Percentiles rank a stretch among this genome's conserved stretches.
Conservation (phyloP, 73 alveolate species). For the Loxodes magnus region DNA sequence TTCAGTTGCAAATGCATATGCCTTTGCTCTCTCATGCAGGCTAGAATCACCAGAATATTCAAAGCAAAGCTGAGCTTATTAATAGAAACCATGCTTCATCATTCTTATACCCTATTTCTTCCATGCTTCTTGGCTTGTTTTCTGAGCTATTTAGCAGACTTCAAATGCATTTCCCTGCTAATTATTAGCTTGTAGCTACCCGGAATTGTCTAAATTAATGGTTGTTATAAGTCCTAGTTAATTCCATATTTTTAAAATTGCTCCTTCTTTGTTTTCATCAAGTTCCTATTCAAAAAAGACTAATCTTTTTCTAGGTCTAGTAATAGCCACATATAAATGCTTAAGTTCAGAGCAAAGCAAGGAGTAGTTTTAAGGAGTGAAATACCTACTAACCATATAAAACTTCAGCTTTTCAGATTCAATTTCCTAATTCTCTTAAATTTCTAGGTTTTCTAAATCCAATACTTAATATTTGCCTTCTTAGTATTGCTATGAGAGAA, state of each 20-base stretch:
- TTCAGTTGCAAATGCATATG: background rate
- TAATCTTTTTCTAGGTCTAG: slow-evolving; percentile 43
- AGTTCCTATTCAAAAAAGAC: slow-evolving; percentile 30
- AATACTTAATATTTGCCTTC: background rate
- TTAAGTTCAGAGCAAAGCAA: slow-evolving; percentile 34
- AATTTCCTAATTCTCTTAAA: background rate
- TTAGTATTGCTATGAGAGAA: background rate
- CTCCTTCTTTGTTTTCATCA: background rate
- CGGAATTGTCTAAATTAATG: background rate
- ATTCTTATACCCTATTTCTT: slow-evolving; percentile 29
- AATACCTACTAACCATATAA: slow-evolving; percentile 4
- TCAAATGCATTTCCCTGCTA: background rate
- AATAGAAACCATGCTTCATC: slow-evolving; percentile 31
- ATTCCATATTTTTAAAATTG: slow-evolving; percentile 15
- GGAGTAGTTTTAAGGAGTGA: slow-evolving; percentile 17
- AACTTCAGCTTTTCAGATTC: too few relatives aligned
- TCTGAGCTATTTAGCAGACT: background rate
- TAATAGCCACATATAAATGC: slow-evolving; percentile 42
- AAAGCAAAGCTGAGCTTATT: slow-evolving; percentile 42
- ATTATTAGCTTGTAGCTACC: background rate
- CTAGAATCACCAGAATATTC: slow-evolving; percentile 15
- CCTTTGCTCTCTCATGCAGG: background rate
- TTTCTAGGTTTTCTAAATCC: background rate
- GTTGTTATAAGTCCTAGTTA: slow-evolving; percentile 8
- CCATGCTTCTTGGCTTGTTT: slow-evolving; percentile 25